phyloP scores from a whole-genome alignment of 2,329 filamentous ascomycete species.

The Colletotrichum kahawae region DNA sequence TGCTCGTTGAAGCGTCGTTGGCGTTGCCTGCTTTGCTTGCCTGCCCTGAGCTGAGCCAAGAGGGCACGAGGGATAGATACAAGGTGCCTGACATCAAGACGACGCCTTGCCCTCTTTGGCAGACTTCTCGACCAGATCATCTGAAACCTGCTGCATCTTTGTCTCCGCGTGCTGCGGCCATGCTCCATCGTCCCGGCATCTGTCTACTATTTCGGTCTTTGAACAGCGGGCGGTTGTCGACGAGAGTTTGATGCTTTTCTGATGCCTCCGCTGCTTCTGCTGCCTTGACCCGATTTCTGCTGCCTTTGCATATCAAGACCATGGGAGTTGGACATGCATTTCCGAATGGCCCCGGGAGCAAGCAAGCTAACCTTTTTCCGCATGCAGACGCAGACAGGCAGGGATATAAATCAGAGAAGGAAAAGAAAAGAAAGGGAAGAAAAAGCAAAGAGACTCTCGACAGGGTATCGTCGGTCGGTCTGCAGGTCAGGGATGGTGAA shows the following conservation, averaged over 20 bases:
- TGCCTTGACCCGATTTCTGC: background rate
- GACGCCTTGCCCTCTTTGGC: conserved; percentile 3
- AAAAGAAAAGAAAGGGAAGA: background rate
- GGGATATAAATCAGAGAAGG: background rate
- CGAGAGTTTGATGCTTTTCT: background rate
- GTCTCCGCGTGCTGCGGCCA: background rate
- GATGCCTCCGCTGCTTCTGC: background rate
- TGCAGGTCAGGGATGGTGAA: background rate
- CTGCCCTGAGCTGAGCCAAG: background rate
- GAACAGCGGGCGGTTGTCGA: background rate
- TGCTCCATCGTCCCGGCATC: background rate
- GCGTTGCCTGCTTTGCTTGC: background rate
- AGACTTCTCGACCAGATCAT: conserved; percentile 9
- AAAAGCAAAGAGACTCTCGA: background rate
- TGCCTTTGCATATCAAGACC: background rate
- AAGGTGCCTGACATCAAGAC: background rate
- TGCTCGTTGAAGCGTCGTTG: too few relatives aligned
- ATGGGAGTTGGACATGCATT: background rate
- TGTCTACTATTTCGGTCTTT: background rate
- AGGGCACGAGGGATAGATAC: background rate
- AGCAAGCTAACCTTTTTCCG: background rate
- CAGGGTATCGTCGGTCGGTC: background rate
- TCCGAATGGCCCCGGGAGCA: background rate
- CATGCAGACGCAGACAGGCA: background rate
- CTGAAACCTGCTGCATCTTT: conserved; percentile 13